A percentile compares a stretch with the other conserved stretches of the same genome.
Evolutionary conservation across 306 rosid genomes (phyloP).

Genomic region (Delonix regia): DNA sequence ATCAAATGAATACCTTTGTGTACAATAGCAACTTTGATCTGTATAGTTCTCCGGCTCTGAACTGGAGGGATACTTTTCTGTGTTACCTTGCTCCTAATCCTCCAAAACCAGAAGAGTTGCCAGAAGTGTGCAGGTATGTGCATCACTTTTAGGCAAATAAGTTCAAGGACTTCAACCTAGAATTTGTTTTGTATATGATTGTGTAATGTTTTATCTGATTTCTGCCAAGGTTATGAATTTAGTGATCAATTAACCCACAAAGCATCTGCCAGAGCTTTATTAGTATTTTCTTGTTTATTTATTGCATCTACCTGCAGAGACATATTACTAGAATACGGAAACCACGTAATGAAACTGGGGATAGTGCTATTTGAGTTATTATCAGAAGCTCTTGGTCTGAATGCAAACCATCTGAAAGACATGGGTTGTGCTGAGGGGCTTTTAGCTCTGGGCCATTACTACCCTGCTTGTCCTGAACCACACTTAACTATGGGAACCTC

Average conservation of each 20-base stretch:
- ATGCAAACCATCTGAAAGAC: conserved; percentile 35
- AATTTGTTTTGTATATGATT: too few relatives aligned
- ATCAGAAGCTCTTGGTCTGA: conserved; percentile 45
- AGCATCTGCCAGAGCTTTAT: too few relatives aligned
- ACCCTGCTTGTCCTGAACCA: conserved; percentile 50
- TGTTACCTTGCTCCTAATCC: conserved; percentile 36
- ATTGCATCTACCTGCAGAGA: conserved; percentile 30
- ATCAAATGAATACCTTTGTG: conserved; percentile 8
- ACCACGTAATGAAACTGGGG: conserved; percentile 44
- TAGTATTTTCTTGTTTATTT: background rate
- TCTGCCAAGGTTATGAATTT: too few relatives aligned
- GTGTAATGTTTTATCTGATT: too few relatives aligned
- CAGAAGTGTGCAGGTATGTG: conserved; percentile 41
- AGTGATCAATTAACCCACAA: too few relatives aligned
- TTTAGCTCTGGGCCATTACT: conserved; percentile 31
- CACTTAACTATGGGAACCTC: conserved; percentile 44
- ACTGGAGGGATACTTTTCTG: conserved; percentile 42
- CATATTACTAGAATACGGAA: conserved; percentile 41
- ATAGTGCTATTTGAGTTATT: conserved; percentile 35
- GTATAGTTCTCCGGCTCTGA: conserved; percentile 39
- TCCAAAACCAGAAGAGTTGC: conserved; percentile 41
- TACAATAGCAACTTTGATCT: conserved; percentile 48
- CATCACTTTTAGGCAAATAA: background rate
- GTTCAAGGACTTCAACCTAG: background rate
- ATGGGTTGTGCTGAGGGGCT: conserved; percentile 42